Conservation (phyloP, 2,329 filamentous ascomycete genomes). For the Grosmannia huntii region DNA sequence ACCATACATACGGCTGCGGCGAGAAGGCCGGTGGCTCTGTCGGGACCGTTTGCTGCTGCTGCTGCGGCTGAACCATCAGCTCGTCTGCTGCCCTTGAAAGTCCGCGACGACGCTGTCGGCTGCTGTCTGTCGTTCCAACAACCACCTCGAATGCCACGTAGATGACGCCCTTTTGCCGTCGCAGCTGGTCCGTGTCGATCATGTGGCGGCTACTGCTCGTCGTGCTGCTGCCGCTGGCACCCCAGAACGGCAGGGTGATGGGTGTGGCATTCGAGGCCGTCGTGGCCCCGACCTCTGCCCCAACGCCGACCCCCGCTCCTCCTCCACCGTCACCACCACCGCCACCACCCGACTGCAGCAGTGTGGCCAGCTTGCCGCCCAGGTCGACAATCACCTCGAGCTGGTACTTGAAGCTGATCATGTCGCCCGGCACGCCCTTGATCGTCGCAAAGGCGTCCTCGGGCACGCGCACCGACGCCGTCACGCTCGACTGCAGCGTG, state of each 20-base stretch:
- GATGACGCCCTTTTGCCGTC: constrained; percentile 85
- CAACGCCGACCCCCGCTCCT: constrained; percentile 16
- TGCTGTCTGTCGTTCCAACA: constrained; percentile 74
- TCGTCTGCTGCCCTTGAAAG: not conserved
- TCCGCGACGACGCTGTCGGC: constrained; percentile 30
- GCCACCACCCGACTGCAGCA: constrained; percentile 46
- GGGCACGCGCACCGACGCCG: constrained; percentile 71
- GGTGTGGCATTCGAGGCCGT: not conserved
- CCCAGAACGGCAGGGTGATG: not conserved
- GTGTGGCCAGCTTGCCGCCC: constrained; percentile 70
- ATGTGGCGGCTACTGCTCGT: constrained; percentile 35
- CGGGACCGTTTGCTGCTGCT: constrained; percentile 4
- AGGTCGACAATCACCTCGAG: constrained; percentile 88
- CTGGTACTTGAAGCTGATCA: constrained; percentile 92
- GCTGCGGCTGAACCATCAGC: too few relatives aligned
- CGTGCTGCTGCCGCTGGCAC: constrained; percentile 6
- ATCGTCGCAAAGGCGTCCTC: constrained; percentile 91
- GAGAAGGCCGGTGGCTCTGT: not conserved
- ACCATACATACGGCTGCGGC: not conserved
- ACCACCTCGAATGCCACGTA: constrained; percentile 75
- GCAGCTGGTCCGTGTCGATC: constrained; percentile 74
- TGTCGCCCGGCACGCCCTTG: constrained; percentile 72
- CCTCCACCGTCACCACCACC: not conserved
- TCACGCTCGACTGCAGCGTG: constrained; percentile 67
- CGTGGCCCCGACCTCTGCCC: not conserved